A percentile compares a stretch with the other conserved stretches of the same genome.
Conservation (phyloP, 345 rosid genomes). For the Gossypium australe region DNA sequence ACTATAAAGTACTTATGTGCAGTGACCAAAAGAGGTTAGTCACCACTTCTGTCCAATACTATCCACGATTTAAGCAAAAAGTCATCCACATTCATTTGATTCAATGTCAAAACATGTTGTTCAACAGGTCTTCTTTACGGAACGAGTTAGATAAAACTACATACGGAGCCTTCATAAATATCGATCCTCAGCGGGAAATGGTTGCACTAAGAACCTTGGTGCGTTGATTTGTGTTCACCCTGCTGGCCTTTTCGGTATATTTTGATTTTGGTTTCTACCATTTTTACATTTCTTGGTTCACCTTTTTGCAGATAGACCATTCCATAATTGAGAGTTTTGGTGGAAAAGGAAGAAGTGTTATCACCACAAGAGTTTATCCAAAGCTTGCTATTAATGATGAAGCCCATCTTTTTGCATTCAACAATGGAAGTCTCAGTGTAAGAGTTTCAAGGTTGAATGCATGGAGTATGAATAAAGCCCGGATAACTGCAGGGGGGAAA, state of each 20-base stretch:
- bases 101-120: background rate
- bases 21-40: constrained; percentile 49
- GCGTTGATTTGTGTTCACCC: constrained; percentile 8
- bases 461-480: constrained; percentile 25
- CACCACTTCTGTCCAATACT: background rate
- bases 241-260: background rate
- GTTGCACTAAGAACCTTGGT: constrained; percentile 57
- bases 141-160: constrained; percentile 25
- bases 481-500: constrained; percentile 10
- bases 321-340: constrained; percentile 28
- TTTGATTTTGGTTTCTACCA: background rate
- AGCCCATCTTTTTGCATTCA: constrained; percentile 12
- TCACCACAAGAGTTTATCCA: constrained; percentile 28
- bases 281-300: background rate
- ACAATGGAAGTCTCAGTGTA: constrained; percentile 15
- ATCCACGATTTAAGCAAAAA: background rate
- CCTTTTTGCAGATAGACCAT: constrained; percentile 26
- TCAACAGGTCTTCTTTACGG: constrained; percentile 44
- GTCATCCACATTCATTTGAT: constrained; percentile 1
- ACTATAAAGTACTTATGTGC: constrained; percentile 49
- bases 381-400: constrained; percentile 11
- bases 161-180: constrained; percentile 37
- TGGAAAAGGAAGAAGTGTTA: constrained; percentile 18
- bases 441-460: constrained; percentile 16
- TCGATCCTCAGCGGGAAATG: constrained; percentile 38